Evolutionary conservation across 2,329 filamentous ascomycete genomes (phyloP).

Genomic region (Aspergillus caelatus): DNA sequence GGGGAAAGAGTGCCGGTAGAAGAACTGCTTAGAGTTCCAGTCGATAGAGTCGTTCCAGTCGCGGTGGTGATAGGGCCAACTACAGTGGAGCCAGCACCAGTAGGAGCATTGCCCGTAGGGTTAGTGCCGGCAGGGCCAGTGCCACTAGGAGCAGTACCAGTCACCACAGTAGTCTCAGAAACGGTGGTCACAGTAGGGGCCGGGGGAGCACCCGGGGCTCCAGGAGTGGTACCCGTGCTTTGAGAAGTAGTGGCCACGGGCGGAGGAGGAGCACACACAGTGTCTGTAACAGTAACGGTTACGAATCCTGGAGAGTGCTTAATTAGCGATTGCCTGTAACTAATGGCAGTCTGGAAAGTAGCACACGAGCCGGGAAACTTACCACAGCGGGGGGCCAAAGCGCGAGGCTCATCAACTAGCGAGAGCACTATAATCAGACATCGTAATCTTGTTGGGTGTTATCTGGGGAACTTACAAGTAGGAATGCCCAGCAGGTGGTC

Average conservation of each 20-base stretch:
- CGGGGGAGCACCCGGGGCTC: not conserved
- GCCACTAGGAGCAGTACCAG: not conserved
- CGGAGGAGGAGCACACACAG: slow-evolving; percentile 15
- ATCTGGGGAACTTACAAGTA: slow-evolving; percentile 9
- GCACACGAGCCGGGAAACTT: not conserved
- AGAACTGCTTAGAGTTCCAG: not conserved
- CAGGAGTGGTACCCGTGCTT: slow-evolving; percentile 2
- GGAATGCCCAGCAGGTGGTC: slow-evolving; percentile 2
- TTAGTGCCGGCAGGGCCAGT: not conserved
- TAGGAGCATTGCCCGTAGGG: not conserved
- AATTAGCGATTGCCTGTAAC: not conserved
- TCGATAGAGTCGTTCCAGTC: not conserved
- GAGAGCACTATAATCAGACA: not conserved
- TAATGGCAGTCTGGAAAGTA: not conserved
- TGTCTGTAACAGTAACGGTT: slow-evolving; percentile 29
- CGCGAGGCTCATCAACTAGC: not conserved
- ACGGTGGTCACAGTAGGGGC: slow-evolving; percentile 8
- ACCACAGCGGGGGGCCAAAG: slow-evolving; percentile 11
- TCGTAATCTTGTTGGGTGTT: not conserved
- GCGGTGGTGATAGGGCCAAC: not conserved
- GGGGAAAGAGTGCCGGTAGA: not conserved
- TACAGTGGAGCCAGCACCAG: slow-evolving; percentile 5
- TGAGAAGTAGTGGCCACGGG: slow-evolving; percentile 4
- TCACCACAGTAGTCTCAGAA: slow-evolving; percentile 4
- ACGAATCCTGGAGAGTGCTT: not conserved